phyloP scores from a whole-genome alignment of 352 stramenopile genomes.

The Pythium coloratum region DNA sequence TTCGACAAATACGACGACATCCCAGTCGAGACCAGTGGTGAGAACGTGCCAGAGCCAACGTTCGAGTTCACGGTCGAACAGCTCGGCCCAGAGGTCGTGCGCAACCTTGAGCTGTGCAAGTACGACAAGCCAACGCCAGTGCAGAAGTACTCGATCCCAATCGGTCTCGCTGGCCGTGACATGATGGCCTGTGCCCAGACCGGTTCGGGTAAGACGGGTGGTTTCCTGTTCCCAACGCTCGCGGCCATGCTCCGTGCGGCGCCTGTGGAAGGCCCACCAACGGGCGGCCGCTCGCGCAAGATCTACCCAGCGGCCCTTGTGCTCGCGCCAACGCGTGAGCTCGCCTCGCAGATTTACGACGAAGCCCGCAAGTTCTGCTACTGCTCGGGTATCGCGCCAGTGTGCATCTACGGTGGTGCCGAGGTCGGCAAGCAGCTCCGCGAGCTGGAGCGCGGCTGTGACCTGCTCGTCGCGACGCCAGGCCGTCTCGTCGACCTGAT shows the following conservation, averaged over 20 bases:
- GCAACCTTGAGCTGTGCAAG: conserved; percentile 92
- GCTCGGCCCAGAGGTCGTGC: conserved; percentile 91
- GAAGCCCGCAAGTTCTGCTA: conserved; percentile 97
- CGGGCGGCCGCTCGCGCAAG: conserved; percentile 72
- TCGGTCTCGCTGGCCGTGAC: conserved; percentile 92
- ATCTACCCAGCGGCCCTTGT: conserved; percentile 92
- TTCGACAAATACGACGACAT: conserved; percentile 99
- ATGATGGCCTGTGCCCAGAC: conserved; percentile 99
- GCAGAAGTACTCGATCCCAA: conserved; percentile 99
- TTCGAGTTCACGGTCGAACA: conserved; percentile 86
- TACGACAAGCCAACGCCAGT: conserved; percentile 98
- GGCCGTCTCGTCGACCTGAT: conserved; percentile 97
- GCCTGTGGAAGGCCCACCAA: conserved; percentile 41
- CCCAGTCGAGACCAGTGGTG: conserved; percentile 94
- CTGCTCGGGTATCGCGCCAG: conserved; percentile 92
- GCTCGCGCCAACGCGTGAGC: conserved; percentile 93
- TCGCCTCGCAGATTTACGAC: conserved; percentile 95
- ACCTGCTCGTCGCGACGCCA: conserved; percentile 97
- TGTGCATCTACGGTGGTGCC: conserved; percentile 95
- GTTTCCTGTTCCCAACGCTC: conserved; percentile 97
- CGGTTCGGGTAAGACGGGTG: conserved; percentile 96
- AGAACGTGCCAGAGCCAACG: conserved; percentile 93
- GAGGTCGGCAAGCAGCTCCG: conserved; percentile 88
- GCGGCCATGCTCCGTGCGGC: conserved; percentile 93
- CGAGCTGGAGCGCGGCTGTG: conserved; percentile 90